Evolutionary conservation across 768 basidiomycete species (phyloP), one percentile per base, ranked within the genome.

Genomic region (Tricholoma matsutake): DNA sequence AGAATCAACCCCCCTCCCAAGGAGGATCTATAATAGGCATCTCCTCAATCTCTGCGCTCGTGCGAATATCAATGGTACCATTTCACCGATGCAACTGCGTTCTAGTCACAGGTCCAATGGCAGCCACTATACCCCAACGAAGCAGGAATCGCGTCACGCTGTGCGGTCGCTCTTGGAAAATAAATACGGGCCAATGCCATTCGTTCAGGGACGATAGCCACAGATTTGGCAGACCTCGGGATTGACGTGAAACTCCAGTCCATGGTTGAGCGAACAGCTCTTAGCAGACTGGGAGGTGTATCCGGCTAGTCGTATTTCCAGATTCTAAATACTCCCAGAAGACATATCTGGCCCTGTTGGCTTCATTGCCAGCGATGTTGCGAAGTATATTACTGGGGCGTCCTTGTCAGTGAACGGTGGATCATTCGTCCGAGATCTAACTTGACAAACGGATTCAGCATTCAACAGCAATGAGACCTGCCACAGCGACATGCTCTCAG

Each of bases 61-160:
- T n/a, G n/a, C n/a, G n/a, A n/a, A n/a, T 75, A 37, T 14, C 32
- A 32, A 4, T 32, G 32, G 32, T 32, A 10, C 32, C 6, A 32
- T 32, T 32, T 10, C 32, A 32, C 22, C 22, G 22, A 25, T 32
- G 10, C 32, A 25, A 10, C 32, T 32, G 10, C 6, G 32, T 32
- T 84, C 59, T 89, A 91, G 74, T 84, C 82, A 82, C 84, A 63
- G 22, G 56, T 75, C 63, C 53, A 25, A 28, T 28, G 11, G n/a
- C 14, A 85, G 84, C 56, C 89, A 91, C 68, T 92, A 91, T 66
- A 89, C 87, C 2, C 89, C 89, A 4, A 91, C 91, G 4, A 91
- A 92, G 91, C 91, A 2, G 89, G 87, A 1, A 84, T 92, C 56
- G 8, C 4, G 32, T 32, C 32, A 32, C 6, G 32, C 32, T 32